Base-by-base conservation (phyloP, 2,329 filamentous ascomycete genomes). In the Microdochium trichocladiopsis region DNA sequence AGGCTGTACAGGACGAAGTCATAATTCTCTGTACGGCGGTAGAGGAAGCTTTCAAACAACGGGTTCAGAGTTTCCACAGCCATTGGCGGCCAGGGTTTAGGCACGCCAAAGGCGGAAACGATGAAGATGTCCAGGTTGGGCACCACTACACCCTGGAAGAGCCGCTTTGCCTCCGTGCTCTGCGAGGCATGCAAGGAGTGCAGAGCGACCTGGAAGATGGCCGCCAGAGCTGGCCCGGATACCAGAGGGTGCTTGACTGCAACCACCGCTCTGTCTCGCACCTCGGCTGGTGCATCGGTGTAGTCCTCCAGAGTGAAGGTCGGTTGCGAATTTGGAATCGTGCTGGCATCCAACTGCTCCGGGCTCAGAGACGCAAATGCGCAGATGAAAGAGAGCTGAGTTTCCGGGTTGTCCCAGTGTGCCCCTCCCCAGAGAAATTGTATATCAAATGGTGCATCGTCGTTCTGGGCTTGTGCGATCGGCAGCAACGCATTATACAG, bases 301-400 rank as follows among this genome's bases (percentile, higher is more conserved):
- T 83, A 83, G 5, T 80, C 76, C 3, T 80, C 75, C 2, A 81
- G 62, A 2, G 84, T 83, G 64, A 96, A 95, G 2, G 90, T 90
- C 23, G 84, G 80, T 52, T 88, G 82, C 33, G 97, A 78, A 31
- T 87, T 83, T 1, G 91, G 93, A 53, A 97, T 94, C 33, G 87
- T 88, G 12, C 85, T 87, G 2, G 90, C 87, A 66, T 97, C 91
- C 24, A 96, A 78, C 61, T 92, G 82, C 25, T 89, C 82, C 0
- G 86, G 79, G 12, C 80, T 82, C 52, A 92, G 79, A 3, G 88
- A 88, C 22, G 93, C 78, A 66, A 93, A 96, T 18, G 91, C 91
- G 57, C 87, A 87, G 51, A 97, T 82, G 66, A 97, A 96, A n/a
- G 92, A 95, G 33, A 99, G 74, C 58, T 97, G 93, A 0, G 94